A percentile compares a stretch with the other conserved stretches of the same genome.
Conservation (phyloP, 495 filamentous ascomycete genomes). For the Podospora pseudoanserina region DNA sequence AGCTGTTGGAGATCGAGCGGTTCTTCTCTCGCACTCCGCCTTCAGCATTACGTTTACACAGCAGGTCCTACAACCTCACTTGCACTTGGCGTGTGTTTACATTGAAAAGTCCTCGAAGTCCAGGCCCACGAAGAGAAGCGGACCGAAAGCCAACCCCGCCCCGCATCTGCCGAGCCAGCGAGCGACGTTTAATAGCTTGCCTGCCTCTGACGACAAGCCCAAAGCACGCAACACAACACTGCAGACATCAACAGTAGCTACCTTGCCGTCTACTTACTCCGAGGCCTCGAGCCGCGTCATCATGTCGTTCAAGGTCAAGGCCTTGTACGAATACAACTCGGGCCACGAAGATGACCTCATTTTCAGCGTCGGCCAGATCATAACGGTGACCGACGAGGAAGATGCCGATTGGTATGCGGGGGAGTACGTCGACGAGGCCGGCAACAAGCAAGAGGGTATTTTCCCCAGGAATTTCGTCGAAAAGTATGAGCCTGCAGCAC, state of each 20-base stretch:
- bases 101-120: not conserved
- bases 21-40: slow-evolving; percentile 2
- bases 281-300: slow-evolving; percentile 29
- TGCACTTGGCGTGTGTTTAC: not conserved
- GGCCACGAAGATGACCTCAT: slow-evolving; percentile 89
- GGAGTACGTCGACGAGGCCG: slow-evolving; percentile 74
- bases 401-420: slow-evolving; percentile 94
- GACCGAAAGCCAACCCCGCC: slow-evolving; percentile 7
- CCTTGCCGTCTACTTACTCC: not conserved
- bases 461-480: slow-evolving; percentile 98
- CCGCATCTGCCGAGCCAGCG: slow-evolving; percentile 14
- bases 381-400: slow-evolving; percentile 88
- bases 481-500: slow-evolving; percentile 84
- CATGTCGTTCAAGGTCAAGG: slow-evolving; percentile 95
- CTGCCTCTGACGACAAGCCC: not conserved
- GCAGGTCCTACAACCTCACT: not conserved
- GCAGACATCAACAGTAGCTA: slow-evolving; percentile 7
- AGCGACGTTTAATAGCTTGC: not conserved
- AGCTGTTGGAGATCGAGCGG: slow-evolving; percentile 25
- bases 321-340: slow-evolving; percentile 88
- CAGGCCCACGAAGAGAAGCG: slow-evolving; percentile 1
- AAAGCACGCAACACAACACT: slow-evolving; percentile 12
- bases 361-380: slow-evolving; percentile 80
- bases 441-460: slow-evolving; percentile 76
- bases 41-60: not conserved